Base-by-base conservation (phyloP, 768 basidiomycete species). In the Boletus sensibilis region DNA sequence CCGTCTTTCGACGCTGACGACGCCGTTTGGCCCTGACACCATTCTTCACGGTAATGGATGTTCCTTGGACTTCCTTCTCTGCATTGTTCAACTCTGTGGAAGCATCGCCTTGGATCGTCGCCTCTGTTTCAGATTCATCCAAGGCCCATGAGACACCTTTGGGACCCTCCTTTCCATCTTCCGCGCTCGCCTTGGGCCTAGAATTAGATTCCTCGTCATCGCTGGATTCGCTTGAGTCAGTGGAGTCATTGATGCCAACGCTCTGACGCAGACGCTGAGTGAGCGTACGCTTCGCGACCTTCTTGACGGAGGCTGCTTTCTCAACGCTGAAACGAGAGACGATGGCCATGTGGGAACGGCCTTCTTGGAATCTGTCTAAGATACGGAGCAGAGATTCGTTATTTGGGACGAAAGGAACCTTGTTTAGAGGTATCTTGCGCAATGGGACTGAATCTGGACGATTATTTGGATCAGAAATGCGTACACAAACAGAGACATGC, bases 341-440 rank as follows among this genome's bases (percentile, higher is more conserved):
- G 62, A 95, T 89, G 21, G 93, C 93, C 83, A 96, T 94, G 68
- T 96, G 93, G 40, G 88, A 91, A 31, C 91, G 80, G 5, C 92
- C 93, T 66, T 93, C 92, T 69, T 94, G 92, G 70, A 95, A 95
- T 57, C 79, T 87, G 69, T 94, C 92, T 33, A 95, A 78, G 58
- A 94, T 90, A 25, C 88, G 85, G 14, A 94, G 80, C 1, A 96
- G 76, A 23, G 92, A 82, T 70, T 93, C 90, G 63, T 95, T 92
- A 42, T 86, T 87, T 2, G 92, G 90, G 4, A 95, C 90, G 51
- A 88, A 90, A 0, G 87, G 89, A 7, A 94, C 89, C 65, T 87
- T 90, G 73, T 94, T 93, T 44, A 96, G 76, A 1, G 90, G 91
- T 42, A 96, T 84, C 57, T 85, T 86, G 63, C 90, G 84, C 27